phyloP scores from a whole-genome alignment of 2,329 filamentous ascomycete species.

The Ilyonectria robusta region DNA sequence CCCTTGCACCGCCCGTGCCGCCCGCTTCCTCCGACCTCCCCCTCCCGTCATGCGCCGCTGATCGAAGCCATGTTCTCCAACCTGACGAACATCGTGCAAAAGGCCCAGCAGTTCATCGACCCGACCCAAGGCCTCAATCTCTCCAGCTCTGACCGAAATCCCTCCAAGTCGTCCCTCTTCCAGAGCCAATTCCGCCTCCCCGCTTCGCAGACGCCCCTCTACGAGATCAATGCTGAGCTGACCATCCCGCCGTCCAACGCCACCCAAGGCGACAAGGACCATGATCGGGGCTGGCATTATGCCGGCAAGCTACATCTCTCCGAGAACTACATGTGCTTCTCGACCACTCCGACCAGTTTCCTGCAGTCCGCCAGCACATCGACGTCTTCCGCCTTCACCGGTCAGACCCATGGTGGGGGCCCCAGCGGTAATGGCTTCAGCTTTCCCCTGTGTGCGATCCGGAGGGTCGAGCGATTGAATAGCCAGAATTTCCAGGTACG shows the following conservation, averaged over 20 bases:
- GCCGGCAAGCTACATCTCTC: conserved; percentile 93
- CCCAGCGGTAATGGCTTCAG: conserved; percentile 97
- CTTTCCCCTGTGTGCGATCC: conserved; percentile 90
- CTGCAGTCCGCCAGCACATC: conserved; percentile 82
- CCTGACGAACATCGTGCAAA: conserved; percentile 87
- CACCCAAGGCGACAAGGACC: conserved; percentile 79
- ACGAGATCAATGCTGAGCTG: conserved; percentile 97
- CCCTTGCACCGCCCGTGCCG: conserved; percentile 31
- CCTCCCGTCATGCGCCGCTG: conserved; percentile 57
- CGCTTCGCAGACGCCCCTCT: conserved; percentile 90
- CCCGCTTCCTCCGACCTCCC: conserved; percentile 32
- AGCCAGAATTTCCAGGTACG: conserved; percentile 85
- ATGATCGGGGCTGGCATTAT: conserved; percentile 87
- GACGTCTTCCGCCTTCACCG: conserved; percentile 87
- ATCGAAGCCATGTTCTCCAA: conserved; percentile 70
- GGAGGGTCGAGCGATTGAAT: conserved; percentile 91
- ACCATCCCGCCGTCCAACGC: conserved; percentile 83
- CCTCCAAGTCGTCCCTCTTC: conserved; percentile 93
- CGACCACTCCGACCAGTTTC: conserved; percentile 92
- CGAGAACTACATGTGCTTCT: conserved; percentile 96
- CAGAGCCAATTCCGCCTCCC: conserved; percentile 97
- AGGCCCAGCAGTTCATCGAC: conserved; percentile 95
- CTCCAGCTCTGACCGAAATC: conserved; percentile 81
- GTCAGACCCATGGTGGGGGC: conserved; percentile 89
- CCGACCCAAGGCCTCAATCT: conserved; percentile 83